Percentiles rank a stretch among this genome's conserved stretches.
phyloP scores from a whole-genome alignment of 148 eudicot species.

The Polygonum aviculare region DNA sequence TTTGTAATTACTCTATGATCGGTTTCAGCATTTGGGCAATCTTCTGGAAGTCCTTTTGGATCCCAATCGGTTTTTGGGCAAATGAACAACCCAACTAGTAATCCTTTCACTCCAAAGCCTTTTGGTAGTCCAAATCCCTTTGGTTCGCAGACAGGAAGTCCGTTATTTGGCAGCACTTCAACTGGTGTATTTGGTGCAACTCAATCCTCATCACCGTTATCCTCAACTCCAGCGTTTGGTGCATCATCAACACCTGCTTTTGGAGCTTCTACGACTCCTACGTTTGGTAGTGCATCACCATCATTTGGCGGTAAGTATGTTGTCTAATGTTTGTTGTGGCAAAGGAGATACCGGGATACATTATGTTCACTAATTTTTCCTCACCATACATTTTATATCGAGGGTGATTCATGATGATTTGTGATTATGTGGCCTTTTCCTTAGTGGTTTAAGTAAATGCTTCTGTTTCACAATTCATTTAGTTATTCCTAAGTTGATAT shows the following conservation, averaged over 20 bases:
- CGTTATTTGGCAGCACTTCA: constrained; percentile 79
- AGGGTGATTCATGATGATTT: neutral
- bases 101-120: constrained; percentile 86
- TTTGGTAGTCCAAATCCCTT: constrained; percentile 71
- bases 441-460: neutral
- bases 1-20: neutral
- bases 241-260: constrained; percentile 68
- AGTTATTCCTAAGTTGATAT: neutral
- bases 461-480: neutral
- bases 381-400: neutral
- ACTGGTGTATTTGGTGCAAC: constrained; percentile 92
- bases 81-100: constrained; percentile 43
- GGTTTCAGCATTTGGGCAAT: constrained; percentile 85
- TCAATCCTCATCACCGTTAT: constrained; percentile 44
- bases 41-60: constrained; percentile 68
- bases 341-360: neutral
- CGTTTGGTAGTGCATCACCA: constrained; percentile 66
- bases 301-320: constrained; percentile 57
- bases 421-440: neutral
- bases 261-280: constrained; percentile 55
- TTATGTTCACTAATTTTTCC: neutral
- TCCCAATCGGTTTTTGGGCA: constrained; percentile 86
- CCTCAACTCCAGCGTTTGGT: constrained; percentile 74
- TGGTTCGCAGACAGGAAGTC: constrained; percentile 77
- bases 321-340: neutral